Base-by-base conservation (phyloP, 108 stramenopile genomes). In the Skeletonema grethae region DNA sequence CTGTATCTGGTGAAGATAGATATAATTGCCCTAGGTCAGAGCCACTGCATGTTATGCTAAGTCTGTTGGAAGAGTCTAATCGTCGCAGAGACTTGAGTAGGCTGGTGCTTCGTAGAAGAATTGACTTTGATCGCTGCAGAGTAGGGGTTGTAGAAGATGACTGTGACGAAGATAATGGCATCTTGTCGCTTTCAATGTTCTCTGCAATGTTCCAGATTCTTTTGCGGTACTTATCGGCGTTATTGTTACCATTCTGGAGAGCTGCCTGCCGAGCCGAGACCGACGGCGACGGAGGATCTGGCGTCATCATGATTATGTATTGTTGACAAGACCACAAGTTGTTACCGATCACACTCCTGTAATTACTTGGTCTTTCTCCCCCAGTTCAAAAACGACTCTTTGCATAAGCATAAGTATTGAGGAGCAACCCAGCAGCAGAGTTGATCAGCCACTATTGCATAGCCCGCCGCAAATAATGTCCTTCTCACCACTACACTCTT, bases 21-120 rank as follows among this genome's bases (percentile, higher is more conserved):
- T 73, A 73, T 36, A 73, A 64, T 64, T 73, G 73, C 10, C 73
- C 20, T 15, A 73, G 34, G 28, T 73, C 73, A 4, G 73, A 73
- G 43, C 73, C 73, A 28, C 53, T 46, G 55, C 63, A 73, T 3
- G 72, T 73, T 0, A 66, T 30, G 38, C 53, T 46, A 36, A 73
- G 73, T 32, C 73, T 61, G 8, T 57, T 24, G 25, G 64, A 65
- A 36, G 64, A 65, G 31, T 63, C 50, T 32, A 73, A 61, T 11
- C 64, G 41, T 15, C 53, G 56, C n/a, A 73, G 10, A 20, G 73
- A 73, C 18, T 59, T 31, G 41, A 35, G 31, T 36, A 73, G 55
- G 34, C 29, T 43, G 18, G 39, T 46, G 18, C 46, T 53, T 35
- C 45, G 59, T 28, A 36, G 50, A 24, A 61, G 60, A n/a, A 30